These are phyloP conservation scores for Tetrapisispora phaffii DNA, from an alignment of 805 yeast species.

Conservation along the genomic window DNA sequence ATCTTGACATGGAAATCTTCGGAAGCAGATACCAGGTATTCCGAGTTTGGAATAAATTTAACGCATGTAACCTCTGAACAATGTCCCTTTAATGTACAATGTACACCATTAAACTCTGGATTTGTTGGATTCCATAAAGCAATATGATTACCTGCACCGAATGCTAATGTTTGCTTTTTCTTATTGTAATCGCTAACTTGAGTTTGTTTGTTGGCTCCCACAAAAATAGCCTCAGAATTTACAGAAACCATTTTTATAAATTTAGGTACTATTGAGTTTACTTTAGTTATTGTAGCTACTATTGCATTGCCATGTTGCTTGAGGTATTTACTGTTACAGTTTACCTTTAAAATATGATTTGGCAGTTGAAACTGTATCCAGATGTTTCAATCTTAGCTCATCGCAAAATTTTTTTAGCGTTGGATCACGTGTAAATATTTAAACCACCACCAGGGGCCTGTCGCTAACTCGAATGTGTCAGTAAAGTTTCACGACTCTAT, in stretches of 20 bases:
- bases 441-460: no score
- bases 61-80: slow-evolving; percentile 57
- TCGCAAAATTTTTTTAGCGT: slow-evolving; percentile 1
- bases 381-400: not conserved
- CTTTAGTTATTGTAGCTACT: no score
- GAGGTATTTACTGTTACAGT: not conserved
- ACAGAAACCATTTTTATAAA: slow-evolving; percentile 3
- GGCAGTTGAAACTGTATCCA: no score
- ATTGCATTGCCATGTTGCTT: no score
- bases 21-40: slow-evolving; percentile 47
- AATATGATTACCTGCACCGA: slow-evolving; percentile 56
- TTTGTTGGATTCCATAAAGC: slow-evolving; percentile 62
- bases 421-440: not conserved
- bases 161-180: slow-evolving; percentile 42
- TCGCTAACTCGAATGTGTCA: no score
- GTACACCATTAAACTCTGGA: slow-evolving; percentile 36
- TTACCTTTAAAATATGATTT: no score
- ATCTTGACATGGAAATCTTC: slow-evolving; percentile 56
- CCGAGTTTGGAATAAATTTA: slow-evolving; percentile 40
- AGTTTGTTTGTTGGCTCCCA: slow-evolving; percentile 64
- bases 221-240: slow-evolving; percentile 46
- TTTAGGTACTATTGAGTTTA: no score
- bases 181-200: slow-evolving; percentile 46
- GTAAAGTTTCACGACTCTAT: no score
- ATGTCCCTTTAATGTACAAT: slow-evolving; percentile 51